Percentiles rank a stretch among this genome's conserved stretches.
These are phyloP conservation scores for Seminavis robusta DNA, from an alignment of 108 stramenopile genomes.

Conservation along the genomic window DNA sequence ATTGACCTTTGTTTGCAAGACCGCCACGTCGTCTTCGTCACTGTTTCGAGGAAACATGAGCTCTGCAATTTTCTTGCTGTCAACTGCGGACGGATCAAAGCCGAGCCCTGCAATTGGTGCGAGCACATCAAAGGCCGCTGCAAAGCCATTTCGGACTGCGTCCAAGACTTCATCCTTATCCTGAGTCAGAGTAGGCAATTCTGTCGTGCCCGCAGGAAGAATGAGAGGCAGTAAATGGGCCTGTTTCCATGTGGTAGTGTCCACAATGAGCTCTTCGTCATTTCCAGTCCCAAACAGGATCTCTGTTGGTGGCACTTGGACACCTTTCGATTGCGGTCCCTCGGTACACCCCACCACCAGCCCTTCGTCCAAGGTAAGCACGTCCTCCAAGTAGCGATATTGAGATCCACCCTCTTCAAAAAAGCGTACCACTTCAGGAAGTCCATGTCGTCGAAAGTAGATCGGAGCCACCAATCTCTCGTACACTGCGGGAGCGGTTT, in stretches of 20 bases:
- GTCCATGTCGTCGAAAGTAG: constrained; percentile 39
- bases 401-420: constrained; percentile 39
- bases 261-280: constrained; percentile 1
- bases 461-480: constrained; percentile 41
- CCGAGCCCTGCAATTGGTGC: constrained; percentile 42
- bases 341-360: constrained; percentile 37
- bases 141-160: constrained; percentile 43
- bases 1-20: too few species aligned
- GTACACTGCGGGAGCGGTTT: constrained; percentile 40
- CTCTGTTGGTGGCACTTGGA: constrained; percentile 42
- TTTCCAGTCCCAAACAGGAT: constrained; percentile 26
- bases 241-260: constrained; percentile 22
- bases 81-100: too few species aligned
- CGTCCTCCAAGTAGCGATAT: constrained; percentile 46
- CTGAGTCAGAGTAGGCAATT: constrained; percentile 38
- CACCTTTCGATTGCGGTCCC: constrained; percentile 23
- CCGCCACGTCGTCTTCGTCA: too few species aligned
- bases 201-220: constrained; percentile 27
- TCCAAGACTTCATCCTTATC: constrained; percentile 40
- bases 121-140: constrained; percentile 42
- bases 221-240: constrained; percentile 41
- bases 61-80: too few species aligned
- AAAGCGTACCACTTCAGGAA: constrained; percentile 34
- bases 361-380: constrained; percentile 40
- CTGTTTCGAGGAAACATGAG: too few species aligned